phyloP scores from a whole-genome alignment of 805 yeast species.

The Starmerella tilneyi region DNA sequence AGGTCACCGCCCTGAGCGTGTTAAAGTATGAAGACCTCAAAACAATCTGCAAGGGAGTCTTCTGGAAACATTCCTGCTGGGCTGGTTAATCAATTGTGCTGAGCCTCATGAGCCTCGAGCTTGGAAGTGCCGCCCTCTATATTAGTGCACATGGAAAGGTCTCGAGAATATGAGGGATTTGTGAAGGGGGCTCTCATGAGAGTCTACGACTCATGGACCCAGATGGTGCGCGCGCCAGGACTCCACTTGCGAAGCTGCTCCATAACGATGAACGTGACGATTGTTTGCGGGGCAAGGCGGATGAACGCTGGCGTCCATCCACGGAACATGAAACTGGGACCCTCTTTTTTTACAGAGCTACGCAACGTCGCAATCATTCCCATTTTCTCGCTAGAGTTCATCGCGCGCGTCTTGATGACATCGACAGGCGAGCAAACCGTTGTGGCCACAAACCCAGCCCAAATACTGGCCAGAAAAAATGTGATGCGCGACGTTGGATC shows the following conservation, averaged over 20 bases:
- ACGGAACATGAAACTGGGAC: slow-evolving; percentile 69
- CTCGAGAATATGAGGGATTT: too few relatives aligned
- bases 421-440: slow-evolving; percentile 90
- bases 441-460: slow-evolving; percentile 82
- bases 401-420: slow-evolving; percentile 77
- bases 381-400: slow-evolving; percentile 44
- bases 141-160: too few relatives aligned
- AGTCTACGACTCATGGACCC: neutral
- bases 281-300: slow-evolving; percentile 63
- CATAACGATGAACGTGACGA: slow-evolving; percentile 34
- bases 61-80: too few relatives aligned
- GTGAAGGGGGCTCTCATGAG: too few relatives aligned
- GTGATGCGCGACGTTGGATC: slow-evolving; percentile 56
- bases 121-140: too few relatives aligned
- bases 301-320: slow-evolving; percentile 88
- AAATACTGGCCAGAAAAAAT: slow-evolving; percentile 65
- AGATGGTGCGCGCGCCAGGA: slow-evolving; percentile 12
- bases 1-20: too few relatives aligned
- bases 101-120: too few relatives aligned
- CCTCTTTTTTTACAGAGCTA: slow-evolving; percentile 55
- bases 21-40: too few relatives aligned
- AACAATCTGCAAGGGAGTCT: too few relatives aligned
- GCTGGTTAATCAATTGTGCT: too few relatives aligned
- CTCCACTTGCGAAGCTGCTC: slow-evolving; percentile 34
- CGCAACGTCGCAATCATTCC: slow-evolving; percentile 43